Evolutionary conservation across 495 filamentous ascomycete species (phyloP), one percentile per base, ranked within the genome.

Genomic region (Parachaetomium inaequale): DNA sequence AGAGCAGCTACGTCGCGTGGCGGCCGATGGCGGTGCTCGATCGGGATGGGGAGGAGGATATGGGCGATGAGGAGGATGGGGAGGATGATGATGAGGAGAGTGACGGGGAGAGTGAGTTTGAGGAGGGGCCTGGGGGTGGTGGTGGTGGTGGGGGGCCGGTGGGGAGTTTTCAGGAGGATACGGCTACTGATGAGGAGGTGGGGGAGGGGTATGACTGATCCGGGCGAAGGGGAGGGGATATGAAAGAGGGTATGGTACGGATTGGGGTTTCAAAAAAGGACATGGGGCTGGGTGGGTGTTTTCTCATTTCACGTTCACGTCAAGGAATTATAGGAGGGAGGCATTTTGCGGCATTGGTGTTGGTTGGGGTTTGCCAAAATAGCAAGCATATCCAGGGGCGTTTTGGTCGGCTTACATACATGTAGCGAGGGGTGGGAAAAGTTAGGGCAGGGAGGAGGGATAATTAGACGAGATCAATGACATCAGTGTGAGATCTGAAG

Each of bases 1-100:
- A 90, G 52, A 81, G 82, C 4, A 92, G 93, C 65, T 99, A 97
- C 67, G 80, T 92, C 23, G 79, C 88, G 60, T 99, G 93, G 93
- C 84, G 83, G 47, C 82, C 84, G 10, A 85, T 96, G 19, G 85
- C 89, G 1, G 89, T 92, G 2, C 73, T 96, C 7, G 80, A 81
- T 38, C 75, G 68, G 53, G 71, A 73, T 2, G 80, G 78, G 15
- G 68, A 75, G 4, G 81, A 74, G 0, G 79, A 82, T 5, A 81
- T 81, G 32, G 79, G 82, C 57, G 85, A 85, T 54, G 72, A 70
- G 0, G 72, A 59, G 32, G 78, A 65, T 15, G 76, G 59, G 23
- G 75, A 62, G 7, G 42, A 15, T 36, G 75, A 70, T 10, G 70
- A 66, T 28, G 74, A 31, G 58, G 76, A 58, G n/a, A n/a, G n/a